phyloP scores from a whole-genome alignment of 371 early-diverging fungal genomes.

The Mucor piriformis region DNA sequence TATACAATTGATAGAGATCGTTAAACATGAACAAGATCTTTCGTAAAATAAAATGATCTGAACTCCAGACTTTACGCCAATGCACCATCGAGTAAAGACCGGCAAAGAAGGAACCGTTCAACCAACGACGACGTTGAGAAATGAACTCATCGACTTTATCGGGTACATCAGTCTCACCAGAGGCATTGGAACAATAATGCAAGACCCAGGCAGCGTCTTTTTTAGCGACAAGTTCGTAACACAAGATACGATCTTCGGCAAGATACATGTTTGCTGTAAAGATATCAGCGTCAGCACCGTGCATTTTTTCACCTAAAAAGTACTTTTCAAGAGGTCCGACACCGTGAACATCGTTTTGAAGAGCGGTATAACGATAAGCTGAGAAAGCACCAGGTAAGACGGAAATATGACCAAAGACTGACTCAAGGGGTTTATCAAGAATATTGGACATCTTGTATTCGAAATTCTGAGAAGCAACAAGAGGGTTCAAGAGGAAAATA shows the following conservation, averaged over 20 bases:
- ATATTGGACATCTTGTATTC: constrained; percentile 89
- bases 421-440: constrained; percentile 86
- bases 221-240: constrained; percentile 84
- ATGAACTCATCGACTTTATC: constrained; percentile 76
- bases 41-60: constrained; percentile 60
- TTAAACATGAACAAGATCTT: constrained; percentile 66
- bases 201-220: constrained; percentile 66
- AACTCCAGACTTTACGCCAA: constrained; percentile 57
- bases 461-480: constrained; percentile 91
- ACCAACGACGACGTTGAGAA: constrained; percentile 85
- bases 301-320: constrained; percentile 74
- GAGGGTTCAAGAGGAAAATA: constrained; percentile 75
- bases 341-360: constrained; percentile 65
- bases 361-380: constrained; percentile 78
- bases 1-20: constrained; percentile 63
- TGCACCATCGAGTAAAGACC: constrained; percentile 58
- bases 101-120: constrained; percentile 80
- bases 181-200: constrained; percentile 62
- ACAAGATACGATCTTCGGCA: constrained; percentile 88
- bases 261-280: constrained; percentile 77
- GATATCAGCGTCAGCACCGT: constrained; percentile 65
- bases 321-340: constrained; percentile 74
- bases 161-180: constrained; percentile 86
- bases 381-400: constrained; percentile 87
- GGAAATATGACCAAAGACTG: constrained; percentile 82